Percentiles rank a stretch among this genome's conserved stretches.
These are phyloP conservation scores for Stipa capillata DNA, from an alignment of 176 grass and related monocot species.

Conservation along the genomic window DNA sequence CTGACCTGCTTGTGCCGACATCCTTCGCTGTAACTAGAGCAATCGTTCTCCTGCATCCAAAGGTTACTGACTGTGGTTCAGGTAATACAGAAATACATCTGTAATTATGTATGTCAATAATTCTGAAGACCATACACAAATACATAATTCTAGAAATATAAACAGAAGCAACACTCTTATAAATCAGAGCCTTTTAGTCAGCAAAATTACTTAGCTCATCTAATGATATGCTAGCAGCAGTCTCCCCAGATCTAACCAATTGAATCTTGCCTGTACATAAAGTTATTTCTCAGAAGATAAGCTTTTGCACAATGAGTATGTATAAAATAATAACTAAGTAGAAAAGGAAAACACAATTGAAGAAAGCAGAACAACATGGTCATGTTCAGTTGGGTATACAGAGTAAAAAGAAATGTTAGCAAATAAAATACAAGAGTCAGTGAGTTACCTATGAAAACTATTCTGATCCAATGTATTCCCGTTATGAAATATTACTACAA, in stretches of 20 bases:
- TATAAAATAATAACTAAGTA: background rate
- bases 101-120: background rate
- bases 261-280: constrained; percentile 68
- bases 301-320: background rate
- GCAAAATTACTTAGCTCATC: constrained; percentile 73
- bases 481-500: background rate
- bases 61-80: background rate
- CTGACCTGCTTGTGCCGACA: background rate
- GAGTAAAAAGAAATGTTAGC: background rate
- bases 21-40: constrained; percentile 15
- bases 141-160: background rate
- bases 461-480: background rate
- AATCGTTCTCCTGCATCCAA: constrained; percentile 28
- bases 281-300: constrained; percentile 24
- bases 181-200: constrained; percentile 7
- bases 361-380: background rate
- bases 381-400: background rate
- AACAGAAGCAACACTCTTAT: background rate
- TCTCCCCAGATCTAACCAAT: constrained; percentile 73
- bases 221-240: constrained; percentile 58
- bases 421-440: background rate
- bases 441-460: constrained; percentile 14
- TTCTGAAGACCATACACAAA: background rate
- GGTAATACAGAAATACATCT: background rate
- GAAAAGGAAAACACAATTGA: background rate